Evolutionary conservation across 306 rosid species (phyloP), one percentile per base, ranked within the genome.

Genomic region (Sphenostylis stenocarpa): DNA sequence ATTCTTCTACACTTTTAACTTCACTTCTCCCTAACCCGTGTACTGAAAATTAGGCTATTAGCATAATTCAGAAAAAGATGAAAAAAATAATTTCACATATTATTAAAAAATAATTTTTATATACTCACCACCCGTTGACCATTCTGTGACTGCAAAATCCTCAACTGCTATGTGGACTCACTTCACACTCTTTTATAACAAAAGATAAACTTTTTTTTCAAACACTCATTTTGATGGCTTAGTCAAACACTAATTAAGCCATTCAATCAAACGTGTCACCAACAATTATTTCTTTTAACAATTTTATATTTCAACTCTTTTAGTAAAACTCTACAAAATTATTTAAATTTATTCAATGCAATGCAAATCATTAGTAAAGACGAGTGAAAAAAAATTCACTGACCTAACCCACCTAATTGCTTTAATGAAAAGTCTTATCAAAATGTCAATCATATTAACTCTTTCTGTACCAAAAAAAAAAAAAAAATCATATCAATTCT

Each of bases 41-140:
- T n/a, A n/a, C n/a, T n/a, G n/a, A n/a, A n/a, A n/a, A n/a, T n/a
- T n/a, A n/a, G n/a, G n/a, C n/a, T n/a, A n/a, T n/a, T n/a, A n/a
- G n/a, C n/a, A n/a, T n/a, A n/a, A n/a, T 6, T 48, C 0, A 26
- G 29, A 26, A 26, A n/a, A n/a, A n/a, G n/a, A n/a, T n/a, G n/a
- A n/a, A n/a, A n/a, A n/a, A n/a, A n/a, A n/a, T n/a, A n/a, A n/a
- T n/a, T n/a, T n/a, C n/a, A n/a, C n/a, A n/a, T n/a, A n/a, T n/a
- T n/a, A n/a, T n/a, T n/a, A n/a, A n/a, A n/a, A n/a, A n/a, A n/a
- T n/a, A n/a, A n/a, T n/a, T n/a, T n/a, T n/a, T n/a, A n/a, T n/a
- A n/a, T n/a, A n/a, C n/a, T n/a, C n/a, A n/a, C 70, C 70, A 29
- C 8, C 51, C 56, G 2, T 65, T 76, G 73, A 76, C 80, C 38